phyloP scores from a whole-genome alignment of 805 yeast genomes.

The Sugiyamaella lignohabitans region DNA sequence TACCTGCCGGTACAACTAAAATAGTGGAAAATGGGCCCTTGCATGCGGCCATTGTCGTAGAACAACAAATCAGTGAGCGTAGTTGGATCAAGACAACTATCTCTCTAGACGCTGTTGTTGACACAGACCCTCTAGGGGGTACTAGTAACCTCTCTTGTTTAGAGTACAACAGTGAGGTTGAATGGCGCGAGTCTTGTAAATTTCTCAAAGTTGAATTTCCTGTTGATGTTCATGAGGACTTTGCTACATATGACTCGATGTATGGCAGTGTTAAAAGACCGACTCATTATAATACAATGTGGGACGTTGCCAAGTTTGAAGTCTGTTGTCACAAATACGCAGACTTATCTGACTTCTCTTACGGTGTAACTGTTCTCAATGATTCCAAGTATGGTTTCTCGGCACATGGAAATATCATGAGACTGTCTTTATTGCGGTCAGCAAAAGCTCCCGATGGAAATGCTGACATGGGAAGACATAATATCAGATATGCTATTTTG shows the following conservation, averaged over 20 bases:
- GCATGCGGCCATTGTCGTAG: conserved; percentile 56
- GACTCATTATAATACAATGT: conserved; percentile 86
- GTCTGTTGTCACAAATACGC: conserved; percentile 91
- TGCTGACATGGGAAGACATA: conserved; percentile 92
- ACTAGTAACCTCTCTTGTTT: conserved; percentile 30
- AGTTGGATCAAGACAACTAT: conserved; percentile 62
- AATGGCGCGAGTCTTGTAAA: conserved; percentile 82
- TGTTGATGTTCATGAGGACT: conserved; percentile 67
- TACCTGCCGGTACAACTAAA: conserved; percentile 34
- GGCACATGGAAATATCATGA: conserved; percentile 82
- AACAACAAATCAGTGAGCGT: conserved; percentile 48
- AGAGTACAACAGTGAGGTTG: conserved; percentile 52
- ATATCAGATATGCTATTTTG: conserved; percentile 70
- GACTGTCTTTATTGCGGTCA: conserved; percentile 77
- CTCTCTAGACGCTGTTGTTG: conserved; percentile 52
- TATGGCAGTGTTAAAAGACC: conserved; percentile 88
- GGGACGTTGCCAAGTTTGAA: conserved; percentile 97
- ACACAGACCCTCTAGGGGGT: conserved; percentile 18
- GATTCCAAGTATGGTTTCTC: conserved; percentile 88
- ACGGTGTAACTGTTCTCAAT: conserved; percentile 81
- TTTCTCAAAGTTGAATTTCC: conserved; percentile 94
- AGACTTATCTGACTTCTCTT: conserved; percentile 76
- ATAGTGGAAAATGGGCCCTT: conserved; percentile 48
- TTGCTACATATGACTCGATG: conserved; percentile 86
- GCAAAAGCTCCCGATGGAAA: conserved; percentile 91